Evolutionary conservation across 495 filamentous ascomycete genomes (phyloP).

Genomic region (Podospora conica): DNA sequence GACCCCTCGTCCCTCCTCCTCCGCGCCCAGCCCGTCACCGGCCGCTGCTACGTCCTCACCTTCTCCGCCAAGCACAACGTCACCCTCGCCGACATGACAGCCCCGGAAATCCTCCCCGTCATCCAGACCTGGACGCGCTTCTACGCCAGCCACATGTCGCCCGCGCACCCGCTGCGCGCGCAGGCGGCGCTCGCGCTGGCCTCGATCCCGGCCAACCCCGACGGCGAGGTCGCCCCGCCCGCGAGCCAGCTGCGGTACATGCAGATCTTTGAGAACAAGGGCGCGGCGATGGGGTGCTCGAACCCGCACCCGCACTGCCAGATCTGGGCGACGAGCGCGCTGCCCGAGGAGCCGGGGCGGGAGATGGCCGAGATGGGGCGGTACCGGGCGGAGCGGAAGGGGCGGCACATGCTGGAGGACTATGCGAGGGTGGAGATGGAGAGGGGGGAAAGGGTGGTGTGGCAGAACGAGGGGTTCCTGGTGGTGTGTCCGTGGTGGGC

Average conservation of each 20-base stretch:
- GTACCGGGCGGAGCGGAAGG: constrained; percentile 67
- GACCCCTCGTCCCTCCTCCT: constrained; percentile 75
- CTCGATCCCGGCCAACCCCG: constrained; percentile 34
- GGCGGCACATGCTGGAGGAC: constrained; percentile 73
- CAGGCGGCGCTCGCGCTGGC: constrained; percentile 28
- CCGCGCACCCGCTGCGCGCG: constrained; percentile 57
- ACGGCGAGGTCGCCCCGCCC: constrained; percentile 45
- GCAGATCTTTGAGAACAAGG: constrained; percentile 99
- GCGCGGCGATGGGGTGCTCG: constrained; percentile 95
- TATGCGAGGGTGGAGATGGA: constrained; percentile 77
- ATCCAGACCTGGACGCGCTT: constrained; percentile 83
- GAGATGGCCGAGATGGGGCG: constrained; percentile 72
- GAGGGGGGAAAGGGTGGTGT: constrained; percentile 80
- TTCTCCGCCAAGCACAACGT: constrained; percentile 87
- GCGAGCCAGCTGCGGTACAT: constrained; percentile 86
- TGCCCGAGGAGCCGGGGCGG: constrained; percentile 79
- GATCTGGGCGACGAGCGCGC: constrained; percentile 83
- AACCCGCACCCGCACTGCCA: constrained; percentile 98
- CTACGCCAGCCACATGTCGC: constrained; percentile 74
- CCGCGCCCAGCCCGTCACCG: constrained; percentile 76
- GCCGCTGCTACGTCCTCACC: constrained; percentile 95
- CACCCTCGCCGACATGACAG: constrained; percentile 79
- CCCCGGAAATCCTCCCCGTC: constrained; percentile 63
- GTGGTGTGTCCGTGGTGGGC: constrained; percentile 96
- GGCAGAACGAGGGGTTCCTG: constrained; percentile 74